A percentile compares a stretch with the other conserved stretches of the same genome.
These are phyloP conservation scores for Picocystis salinarum DNA, from an alignment of 139 green algal species.

Conservation along the genomic window DNA sequence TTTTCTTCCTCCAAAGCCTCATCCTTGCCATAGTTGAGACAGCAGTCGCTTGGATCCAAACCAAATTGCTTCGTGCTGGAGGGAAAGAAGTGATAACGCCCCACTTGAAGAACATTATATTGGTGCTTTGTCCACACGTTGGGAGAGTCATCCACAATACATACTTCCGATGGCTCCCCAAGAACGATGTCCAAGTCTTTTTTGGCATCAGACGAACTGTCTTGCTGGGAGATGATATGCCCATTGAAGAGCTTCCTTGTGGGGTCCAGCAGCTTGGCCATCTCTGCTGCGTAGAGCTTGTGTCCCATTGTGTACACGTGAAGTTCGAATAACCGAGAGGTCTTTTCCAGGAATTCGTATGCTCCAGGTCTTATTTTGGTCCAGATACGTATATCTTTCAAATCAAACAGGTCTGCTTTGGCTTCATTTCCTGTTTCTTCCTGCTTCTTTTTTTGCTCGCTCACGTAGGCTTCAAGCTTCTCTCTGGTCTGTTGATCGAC, in stretches of 20 bases:
- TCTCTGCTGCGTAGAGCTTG: constrained; percentile 60
- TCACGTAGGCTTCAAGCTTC: not conserved
- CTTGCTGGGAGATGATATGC: constrained; percentile 36
- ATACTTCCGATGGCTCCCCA: constrained; percentile 29
- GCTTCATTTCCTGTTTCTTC: too few species aligned
- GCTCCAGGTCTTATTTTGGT: not conserved
- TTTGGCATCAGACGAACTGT: not conserved
- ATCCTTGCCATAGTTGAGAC: too few species aligned
- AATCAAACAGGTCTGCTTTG: not conserved
- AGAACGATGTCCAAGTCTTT: constrained; percentile 83
- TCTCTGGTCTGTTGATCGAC: not conserved
- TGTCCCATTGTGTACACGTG: constrained; percentile 94
- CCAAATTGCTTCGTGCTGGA: constrained; percentile 22
- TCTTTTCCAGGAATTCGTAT: not conserved
- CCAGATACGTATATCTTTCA: constrained; percentile 2
- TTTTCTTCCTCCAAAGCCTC: not conserved
- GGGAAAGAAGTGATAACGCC: constrained; percentile 84
- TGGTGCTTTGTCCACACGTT: constrained; percentile 64
- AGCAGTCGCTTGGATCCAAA: too few species aligned
- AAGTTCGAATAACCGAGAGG: constrained; percentile 46
- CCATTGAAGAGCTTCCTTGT: constrained; percentile 34
- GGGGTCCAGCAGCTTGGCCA: constrained; percentile 68
- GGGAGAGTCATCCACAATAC: constrained; percentile 73
- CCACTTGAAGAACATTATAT: constrained; percentile 54
- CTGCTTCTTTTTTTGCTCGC: not conserved